A percentile compares a stretch with the other conserved stretches of the same genome.
These are phyloP conservation scores for Durio zibethinus DNA, from an alignment of 345 rosid species.

Conservation along the genomic window DNA sequence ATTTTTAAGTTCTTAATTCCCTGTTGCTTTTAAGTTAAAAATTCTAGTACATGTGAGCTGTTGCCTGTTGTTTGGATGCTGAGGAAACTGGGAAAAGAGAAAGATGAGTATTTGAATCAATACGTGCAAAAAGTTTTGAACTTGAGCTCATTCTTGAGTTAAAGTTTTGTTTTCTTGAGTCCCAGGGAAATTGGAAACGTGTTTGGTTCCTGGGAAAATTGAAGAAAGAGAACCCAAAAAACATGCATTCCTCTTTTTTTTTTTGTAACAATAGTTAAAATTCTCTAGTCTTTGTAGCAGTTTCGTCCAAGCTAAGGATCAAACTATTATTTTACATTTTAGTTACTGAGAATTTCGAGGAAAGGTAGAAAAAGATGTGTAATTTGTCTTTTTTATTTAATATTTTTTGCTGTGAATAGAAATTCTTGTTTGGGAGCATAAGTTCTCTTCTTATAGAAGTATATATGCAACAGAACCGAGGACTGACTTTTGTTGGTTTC, in stretches of 20 bases:
- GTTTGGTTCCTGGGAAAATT: conserved; percentile 8
- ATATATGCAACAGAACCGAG: conserved; percentile 1
- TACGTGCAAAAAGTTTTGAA: neutral
- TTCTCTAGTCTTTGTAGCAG: neutral
- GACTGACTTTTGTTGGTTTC: conserved; percentile 1
- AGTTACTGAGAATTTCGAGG: conserved; percentile 6
- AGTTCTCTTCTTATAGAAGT: neutral
- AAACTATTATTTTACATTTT: neutral
- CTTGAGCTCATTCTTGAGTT: neutral
- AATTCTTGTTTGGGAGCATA: neutral
- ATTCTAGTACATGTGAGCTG: neutral
- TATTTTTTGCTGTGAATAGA: neutral
- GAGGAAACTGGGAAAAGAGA: neutral
- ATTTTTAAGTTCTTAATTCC: neutral
- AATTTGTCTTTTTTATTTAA: neutral
- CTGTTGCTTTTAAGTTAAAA: neutral
- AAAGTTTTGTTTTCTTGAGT: neutral
- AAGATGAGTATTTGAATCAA: neutral
- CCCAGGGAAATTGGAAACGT: conserved; percentile 2
- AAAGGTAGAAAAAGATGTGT: neutral
- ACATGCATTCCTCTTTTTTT: neutral
- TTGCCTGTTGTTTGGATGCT: conserved; percentile 5
- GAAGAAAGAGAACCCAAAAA: neutral
- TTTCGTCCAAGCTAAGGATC: neutral
- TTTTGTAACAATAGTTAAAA: too few relatives aligned